A percentile compares a stretch with the other conserved stretches of the same genome.
Evolutionary conservation across 164 flowering plant genomes (phyloP).

Genomic region (Nymphaea colorata): DNA sequence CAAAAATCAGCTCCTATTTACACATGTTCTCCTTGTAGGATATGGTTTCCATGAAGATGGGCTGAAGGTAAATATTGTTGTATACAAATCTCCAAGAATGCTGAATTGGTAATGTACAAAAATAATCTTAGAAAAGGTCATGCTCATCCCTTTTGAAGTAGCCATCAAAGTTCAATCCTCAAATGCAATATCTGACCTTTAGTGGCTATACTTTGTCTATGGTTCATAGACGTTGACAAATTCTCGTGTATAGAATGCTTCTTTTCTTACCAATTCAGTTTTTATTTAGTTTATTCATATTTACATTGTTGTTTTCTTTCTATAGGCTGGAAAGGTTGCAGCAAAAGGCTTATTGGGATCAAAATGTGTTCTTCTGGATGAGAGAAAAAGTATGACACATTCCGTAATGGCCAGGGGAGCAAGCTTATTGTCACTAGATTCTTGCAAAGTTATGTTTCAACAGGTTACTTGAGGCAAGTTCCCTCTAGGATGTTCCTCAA

Average conservation of each 20-base stretch:
- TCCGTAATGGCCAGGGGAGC: constrained; percentile 66
- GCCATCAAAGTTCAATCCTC: no score
- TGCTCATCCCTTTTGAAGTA: no score
- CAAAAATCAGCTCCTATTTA: no score
- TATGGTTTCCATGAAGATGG: constrained; percentile 97
- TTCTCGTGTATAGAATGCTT: no score
- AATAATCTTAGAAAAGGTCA: no score
- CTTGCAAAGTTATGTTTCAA: constrained; percentile 40
- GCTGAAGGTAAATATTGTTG: constrained; percentile 39
- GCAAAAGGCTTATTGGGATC: constrained; percentile 54
- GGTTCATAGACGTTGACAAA: no score
- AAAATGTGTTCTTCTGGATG: constrained; percentile 23
- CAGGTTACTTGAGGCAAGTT: constrained; percentile 74
- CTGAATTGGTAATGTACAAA: not conserved
- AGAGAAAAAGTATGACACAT: constrained; percentile 73
- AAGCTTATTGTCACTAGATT: constrained; percentile 52
- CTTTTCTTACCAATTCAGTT: no score
- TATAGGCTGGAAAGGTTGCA: constrained; percentile 71
- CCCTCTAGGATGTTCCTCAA: not conserved
- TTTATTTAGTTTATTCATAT: no score
- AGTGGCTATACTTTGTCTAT: no score
- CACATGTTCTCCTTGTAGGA: constrained; percentile 26
- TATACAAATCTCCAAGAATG: not conserved
- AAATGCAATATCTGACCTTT: no score
- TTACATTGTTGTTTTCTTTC: no score